A percentile compares a stretch with the other conserved stretches of the same genome.
Conservation (phyloP, 169 alveolate species). For the Theileria annulata region DNA sequence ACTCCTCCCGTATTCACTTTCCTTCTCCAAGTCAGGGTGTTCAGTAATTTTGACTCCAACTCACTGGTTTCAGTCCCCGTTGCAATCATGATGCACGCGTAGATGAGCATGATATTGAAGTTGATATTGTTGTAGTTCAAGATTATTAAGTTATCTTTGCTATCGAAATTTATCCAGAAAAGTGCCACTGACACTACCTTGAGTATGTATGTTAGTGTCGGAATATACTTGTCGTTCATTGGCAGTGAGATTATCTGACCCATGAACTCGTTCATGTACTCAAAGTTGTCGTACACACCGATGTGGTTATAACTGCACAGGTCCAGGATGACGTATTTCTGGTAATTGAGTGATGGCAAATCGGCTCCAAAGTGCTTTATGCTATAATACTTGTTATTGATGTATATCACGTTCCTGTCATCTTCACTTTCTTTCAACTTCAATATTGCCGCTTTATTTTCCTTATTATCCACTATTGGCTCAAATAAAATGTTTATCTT, state of each 20-base stretch:
- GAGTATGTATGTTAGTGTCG: constrained; percentile 69
- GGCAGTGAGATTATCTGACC: constrained; percentile 69
- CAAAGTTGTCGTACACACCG: constrained; percentile 64
- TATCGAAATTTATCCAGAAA: constrained; percentile 76
- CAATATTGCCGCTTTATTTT: constrained; percentile 24
- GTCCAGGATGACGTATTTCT: constrained; percentile 73
- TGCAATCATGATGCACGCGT: constrained; percentile 45
- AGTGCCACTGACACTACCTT: constrained; percentile 62
- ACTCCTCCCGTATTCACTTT: constrained; percentile 14
- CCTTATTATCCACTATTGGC: constrained; percentile 4
- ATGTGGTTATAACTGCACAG: constrained; percentile 54
- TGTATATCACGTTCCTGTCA: constrained; percentile 19
- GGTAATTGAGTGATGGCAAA: constrained; percentile 65
- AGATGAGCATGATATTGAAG: constrained; percentile 50
- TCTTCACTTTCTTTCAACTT: neutral
- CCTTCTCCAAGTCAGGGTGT: constrained; percentile 58
- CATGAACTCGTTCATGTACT: constrained; percentile 53
- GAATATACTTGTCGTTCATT: constrained; percentile 71
- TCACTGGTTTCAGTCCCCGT: constrained; percentile 21
- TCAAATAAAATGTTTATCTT: neutral
- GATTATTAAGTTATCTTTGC: constrained; percentile 66
- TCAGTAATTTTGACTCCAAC: constrained; percentile 29
- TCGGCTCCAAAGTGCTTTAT: constrained; percentile 68
- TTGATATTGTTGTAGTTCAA: constrained; percentile 64
- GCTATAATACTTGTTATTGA: constrained; percentile 70